Evolutionary conservation across 176 grass and related monocot genomes (phyloP), one percentile per base, ranked within the genome.

Genomic region (Zizania latifolia): DNA sequence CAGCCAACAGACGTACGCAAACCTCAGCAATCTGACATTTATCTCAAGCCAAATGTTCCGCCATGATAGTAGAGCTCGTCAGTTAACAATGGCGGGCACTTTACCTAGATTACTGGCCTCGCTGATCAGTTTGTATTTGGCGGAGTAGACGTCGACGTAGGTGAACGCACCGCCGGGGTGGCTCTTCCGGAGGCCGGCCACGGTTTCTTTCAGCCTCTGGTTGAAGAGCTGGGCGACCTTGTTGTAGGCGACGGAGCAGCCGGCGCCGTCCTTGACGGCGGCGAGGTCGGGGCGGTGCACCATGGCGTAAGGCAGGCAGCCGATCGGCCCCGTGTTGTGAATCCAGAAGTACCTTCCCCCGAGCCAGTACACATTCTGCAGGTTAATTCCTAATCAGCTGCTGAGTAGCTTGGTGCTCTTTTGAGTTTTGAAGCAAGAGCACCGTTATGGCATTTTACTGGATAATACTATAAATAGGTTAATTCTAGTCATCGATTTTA

Each of bases 331-430:
- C 2, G 95, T 99, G 79, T 87, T 94, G 79, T 99, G 95, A 62
- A 99, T 99, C 95, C 95, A 99, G 76, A 99, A 99, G 84, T 82
- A 84, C 71, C 75, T 92, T 54, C 84, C 95, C 10, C 95, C 95
- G 3, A 70, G 84, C 39, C 6, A 5, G 61, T 90, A 78, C 27
- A 94, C 58, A 8, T 2, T 72, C 95, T 99, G 89, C 80, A 73
- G 6, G n/a, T 55, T 54, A 58, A 19, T 40, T 62, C 26, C 24
- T 38, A 38, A 29, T 48, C 45, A 76, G 10, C 37, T 44, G 21
- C 13, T 48, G 40, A 68, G 31, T 2, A 51, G 28, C 4, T 12
- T 30, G 14, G 44, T 44, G 41, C 3, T 24, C 7, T 8, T 16
- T 50, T 65, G 29, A 43, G 61, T n/a, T 28, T 61, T 13, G 30